These are phyloP conservation scores for Arachnopeziza araneosa DNA, from an alignment of 2,329 filamentous ascomycete genomes.

Conservation along the genomic window DNA sequence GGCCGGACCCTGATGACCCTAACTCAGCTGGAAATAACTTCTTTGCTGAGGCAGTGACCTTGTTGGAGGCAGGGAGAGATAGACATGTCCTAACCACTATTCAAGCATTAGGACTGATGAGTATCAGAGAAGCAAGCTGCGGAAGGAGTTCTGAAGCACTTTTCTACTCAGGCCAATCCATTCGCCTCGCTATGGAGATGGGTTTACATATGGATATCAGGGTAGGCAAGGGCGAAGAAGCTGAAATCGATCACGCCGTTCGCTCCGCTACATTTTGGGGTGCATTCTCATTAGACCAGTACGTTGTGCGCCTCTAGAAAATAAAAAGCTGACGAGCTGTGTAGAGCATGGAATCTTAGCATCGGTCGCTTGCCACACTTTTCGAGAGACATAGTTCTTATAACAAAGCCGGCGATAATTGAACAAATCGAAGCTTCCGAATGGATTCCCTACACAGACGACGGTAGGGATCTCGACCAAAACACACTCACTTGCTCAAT, in stretches of 20 bases:
- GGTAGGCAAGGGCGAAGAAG: constrained; percentile 33
- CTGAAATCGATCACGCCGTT: constrained; percentile 42
- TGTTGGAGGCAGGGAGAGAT: constrained; percentile 47
- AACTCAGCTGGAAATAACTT: constrained; percentile 66
- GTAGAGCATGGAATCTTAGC: constrained; percentile 60
- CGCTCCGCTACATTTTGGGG: constrained; percentile 49
- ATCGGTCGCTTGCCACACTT: constrained; percentile 57
- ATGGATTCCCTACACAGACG: constrained; percentile 31
- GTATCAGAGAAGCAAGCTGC: constrained; percentile 66
- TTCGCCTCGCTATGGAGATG: constrained; percentile 58
- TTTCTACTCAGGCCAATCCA: constrained; percentile 66
- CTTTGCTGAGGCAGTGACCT: constrained; percentile 61
- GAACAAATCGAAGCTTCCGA: constrained; percentile 56
- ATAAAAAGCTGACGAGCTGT: neutral
- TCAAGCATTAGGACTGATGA: constrained; percentile 72
- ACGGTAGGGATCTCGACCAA: constrained; percentile 17
- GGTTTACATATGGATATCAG: constrained; percentile 21
- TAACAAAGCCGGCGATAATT: constrained; percentile 55
- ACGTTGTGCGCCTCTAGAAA: constrained; percentile 38
- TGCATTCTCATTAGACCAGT: constrained; percentile 46
- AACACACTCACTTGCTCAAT: neutral
- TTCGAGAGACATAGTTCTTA: constrained; percentile 50
- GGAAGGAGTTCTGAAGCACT: constrained; percentile 69
- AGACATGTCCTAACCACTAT: constrained; percentile 63
- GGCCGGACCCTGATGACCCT: constrained; percentile 55